Evolutionary conservation across 2,329 filamentous ascomycete species (phyloP).

Genomic region (Aurifilum marmelostoma): DNA sequence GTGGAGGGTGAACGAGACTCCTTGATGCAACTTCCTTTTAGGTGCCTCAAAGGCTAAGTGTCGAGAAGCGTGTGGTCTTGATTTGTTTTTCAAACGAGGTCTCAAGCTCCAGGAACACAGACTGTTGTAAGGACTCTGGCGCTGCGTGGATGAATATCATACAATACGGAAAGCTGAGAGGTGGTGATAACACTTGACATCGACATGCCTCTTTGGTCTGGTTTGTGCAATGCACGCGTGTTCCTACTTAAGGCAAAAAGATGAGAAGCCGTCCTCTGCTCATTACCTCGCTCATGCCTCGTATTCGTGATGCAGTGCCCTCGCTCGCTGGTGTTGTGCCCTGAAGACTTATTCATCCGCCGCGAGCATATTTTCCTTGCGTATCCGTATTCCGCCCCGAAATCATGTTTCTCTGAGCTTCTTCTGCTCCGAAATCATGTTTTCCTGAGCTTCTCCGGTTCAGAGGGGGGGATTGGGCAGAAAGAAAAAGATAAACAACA

Average conservation of each 20-base stretch:
- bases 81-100: neutral
- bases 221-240: neutral
- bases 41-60: too few species aligned
- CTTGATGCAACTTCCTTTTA: too few species aligned
- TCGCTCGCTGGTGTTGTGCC: neutral
- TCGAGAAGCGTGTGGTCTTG: neutral
- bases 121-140: neutral
- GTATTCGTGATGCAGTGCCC: neutral
- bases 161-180: neutral
- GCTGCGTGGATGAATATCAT: neutral
- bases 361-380: neutral
- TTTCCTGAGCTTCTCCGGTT: too few species aligned
- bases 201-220: neutral
- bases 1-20: too few species aligned
- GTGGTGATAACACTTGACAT: neutral
- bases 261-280: neutral
- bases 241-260: neutral
- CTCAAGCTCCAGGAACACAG: neutral
- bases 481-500: too few species aligned
- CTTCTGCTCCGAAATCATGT: too few species aligned
- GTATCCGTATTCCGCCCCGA: neutral
- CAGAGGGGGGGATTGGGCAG: too few species aligned
- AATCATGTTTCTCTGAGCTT: too few species aligned
- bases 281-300: neutral
- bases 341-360: neutral